Evolutionary conservation across 2,329 filamentous ascomycete species (phyloP), one percentile per base, ranked within the genome.

Genomic region (Cladobotryum protrusum): DNA sequence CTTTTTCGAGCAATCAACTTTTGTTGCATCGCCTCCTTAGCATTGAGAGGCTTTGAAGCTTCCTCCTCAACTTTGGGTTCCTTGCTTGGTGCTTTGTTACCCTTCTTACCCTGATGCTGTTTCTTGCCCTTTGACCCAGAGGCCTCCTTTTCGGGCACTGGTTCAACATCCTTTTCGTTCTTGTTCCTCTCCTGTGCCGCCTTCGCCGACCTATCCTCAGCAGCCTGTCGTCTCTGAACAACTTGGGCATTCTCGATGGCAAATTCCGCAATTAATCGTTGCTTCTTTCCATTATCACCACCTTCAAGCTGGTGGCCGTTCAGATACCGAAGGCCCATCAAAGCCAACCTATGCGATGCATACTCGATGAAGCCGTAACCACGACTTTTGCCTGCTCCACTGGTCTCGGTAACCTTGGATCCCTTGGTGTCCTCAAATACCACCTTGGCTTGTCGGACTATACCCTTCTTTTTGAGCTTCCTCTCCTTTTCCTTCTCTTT

Each of bases 311-410:
- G 72, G 52, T 80, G 85, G 1, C 92, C 91, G 65, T 99, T 99
- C 50, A 99, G 77, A 83, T 89, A 97, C 43, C 93, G 79, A 55
- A 99, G 74, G 19, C 89, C 93, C 89, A 97, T 97, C 36, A 99
- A 77, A 13, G 93, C 93, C 76, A 86, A 92, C 45, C 93, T 86
- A 64, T 99, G 93, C 29, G 88, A 93, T 56, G 84, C 87, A 70
- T 96, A 99, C 71, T 99, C 93, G 58, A 99, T 87, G 73, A 99
- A 99, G 12, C 95, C 93, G 66, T 99, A 99, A 5, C 93, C 93
- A 65, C 92, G 82, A 65, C 87, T 93, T 64, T 87, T 81, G 43
- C 91, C 91, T 6, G 83, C 89, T 7, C 87, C 89, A 45, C 76
- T 82, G 40, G 80, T 77, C 69, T 95, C 90, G 8, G 78, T 70